These are phyloP conservation scores for Leavenworthia alabamica DNA, from an alignment of 345 rosid species.

Conservation along the genomic window DNA sequence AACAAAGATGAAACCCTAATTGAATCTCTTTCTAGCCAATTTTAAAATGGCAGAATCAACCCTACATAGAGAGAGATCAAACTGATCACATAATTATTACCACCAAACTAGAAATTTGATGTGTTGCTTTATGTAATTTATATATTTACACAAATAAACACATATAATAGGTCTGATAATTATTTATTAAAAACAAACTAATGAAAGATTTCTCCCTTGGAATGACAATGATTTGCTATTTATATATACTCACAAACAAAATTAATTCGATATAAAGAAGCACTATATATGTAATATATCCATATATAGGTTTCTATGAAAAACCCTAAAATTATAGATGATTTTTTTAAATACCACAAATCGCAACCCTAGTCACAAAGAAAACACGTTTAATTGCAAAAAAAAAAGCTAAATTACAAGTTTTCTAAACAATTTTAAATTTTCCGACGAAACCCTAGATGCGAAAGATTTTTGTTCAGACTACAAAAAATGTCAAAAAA, in stretches of 20 bases:
- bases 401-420: too few species aligned
- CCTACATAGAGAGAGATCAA: not conserved
- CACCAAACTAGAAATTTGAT: not conserved
- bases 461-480: too few species aligned
- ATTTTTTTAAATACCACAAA: too few species aligned
- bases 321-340: constrained; percentile 25
- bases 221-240: not conserved
- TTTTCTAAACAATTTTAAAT: too few species aligned
- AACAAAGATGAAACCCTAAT: too few species aligned
- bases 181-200: not conserved
- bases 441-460: too few species aligned
- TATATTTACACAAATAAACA: not conserved
- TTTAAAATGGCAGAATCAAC: too few species aligned
- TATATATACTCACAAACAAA: not conserved
- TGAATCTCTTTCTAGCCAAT: too few species aligned
- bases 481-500: too few species aligned
- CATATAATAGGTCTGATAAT: not conserved
- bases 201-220: not conserved
- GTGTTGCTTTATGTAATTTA: not conserved
- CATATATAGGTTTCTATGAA: constrained; percentile 9
- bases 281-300: not conserved
- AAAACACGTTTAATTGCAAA: too few species aligned
- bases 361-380: too few species aligned
- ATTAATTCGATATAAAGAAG: too few species aligned
- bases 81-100: not conserved